phyloP scores from a whole-genome alignment of 495 filamentous ascomycete species.

The Lepraria neglecta region DNA sequence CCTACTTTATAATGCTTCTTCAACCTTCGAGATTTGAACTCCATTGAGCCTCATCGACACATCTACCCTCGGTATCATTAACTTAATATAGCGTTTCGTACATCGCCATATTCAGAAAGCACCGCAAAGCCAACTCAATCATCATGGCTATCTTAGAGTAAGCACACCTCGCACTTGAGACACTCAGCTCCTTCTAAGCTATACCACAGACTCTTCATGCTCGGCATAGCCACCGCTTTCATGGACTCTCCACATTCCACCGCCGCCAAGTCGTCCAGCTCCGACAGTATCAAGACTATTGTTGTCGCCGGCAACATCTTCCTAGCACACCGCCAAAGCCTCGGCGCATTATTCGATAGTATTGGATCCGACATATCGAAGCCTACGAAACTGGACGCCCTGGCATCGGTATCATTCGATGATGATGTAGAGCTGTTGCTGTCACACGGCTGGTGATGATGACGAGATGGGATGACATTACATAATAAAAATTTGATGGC shows the following conservation, averaged over 20 bases:
- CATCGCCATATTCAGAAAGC: too few relatives aligned
- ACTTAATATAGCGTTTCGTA: too few relatives aligned
- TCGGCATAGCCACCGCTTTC: conserved; percentile 1
- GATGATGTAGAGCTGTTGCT: conserved; percentile 2
- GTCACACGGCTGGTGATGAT: background rate
- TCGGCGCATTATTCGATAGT: background rate
- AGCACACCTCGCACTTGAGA: background rate
- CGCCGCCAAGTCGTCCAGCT: background rate
- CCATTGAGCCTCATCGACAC: background rate
- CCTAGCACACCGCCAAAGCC: conserved; percentile 3
- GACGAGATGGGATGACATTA: too few relatives aligned
- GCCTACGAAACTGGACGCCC: background rate
- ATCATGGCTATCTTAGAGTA: background rate
- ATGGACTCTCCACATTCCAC: background rate
- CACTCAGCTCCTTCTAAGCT: background rate
- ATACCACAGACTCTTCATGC: background rate
- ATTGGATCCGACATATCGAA: background rate
- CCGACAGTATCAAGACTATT: background rate
- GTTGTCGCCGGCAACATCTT: background rate
- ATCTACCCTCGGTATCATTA: background rate
- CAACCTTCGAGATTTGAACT: too few relatives aligned
- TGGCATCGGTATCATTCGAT: background rate
- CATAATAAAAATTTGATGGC: too few relatives aligned
- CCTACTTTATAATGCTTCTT: too few relatives aligned
- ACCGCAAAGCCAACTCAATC: background rate